Conservation (phyloP, 352 stramenopile species). For the Globisporangium alternatum region DNA sequence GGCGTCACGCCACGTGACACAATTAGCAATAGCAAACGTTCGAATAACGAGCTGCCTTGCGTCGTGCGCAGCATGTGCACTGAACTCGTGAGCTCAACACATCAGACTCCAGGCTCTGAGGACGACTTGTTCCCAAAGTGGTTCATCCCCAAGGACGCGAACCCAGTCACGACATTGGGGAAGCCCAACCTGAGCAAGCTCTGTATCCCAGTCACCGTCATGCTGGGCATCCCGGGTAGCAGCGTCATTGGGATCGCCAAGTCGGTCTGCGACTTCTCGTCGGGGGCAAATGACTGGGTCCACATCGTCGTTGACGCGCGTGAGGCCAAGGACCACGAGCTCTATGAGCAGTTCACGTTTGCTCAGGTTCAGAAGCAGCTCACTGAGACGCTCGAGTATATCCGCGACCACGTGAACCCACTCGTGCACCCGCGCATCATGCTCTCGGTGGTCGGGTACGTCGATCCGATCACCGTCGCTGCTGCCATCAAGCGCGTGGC, state of each 20-base stretch:
- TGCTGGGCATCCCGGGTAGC: conserved; percentile 71
- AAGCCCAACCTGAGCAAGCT: conserved; percentile 35
- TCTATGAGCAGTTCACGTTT: conserved; percentile 27
- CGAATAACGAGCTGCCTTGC: conserved; percentile 17
- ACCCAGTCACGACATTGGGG: conserved; percentile 31
- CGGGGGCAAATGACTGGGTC: conserved; percentile 39
- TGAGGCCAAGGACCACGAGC: conserved; percentile 15
- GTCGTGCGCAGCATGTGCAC: conserved; percentile 14
- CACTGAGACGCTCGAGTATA: conserved; percentile 14
- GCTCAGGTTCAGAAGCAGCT: conserved; percentile 26
- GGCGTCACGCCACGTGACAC: conserved; percentile 39
- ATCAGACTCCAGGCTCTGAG: conserved; percentile 1
- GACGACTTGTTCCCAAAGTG: conserved; percentile 46
- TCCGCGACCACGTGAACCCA: conserved; percentile 19
- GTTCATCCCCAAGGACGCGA: conserved; percentile 59
- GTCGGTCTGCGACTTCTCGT: conserved; percentile 50
- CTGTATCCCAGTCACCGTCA: conserved; percentile 49
- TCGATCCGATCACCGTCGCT: conserved; percentile 48
- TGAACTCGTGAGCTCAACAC: conserved; percentile 23
- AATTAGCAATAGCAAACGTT: background rate
- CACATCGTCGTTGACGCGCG: conserved; percentile 38
- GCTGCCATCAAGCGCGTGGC: conserved; percentile 34
- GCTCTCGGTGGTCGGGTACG: conserved; percentile 51
- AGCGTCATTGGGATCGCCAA: conserved; percentile 29
- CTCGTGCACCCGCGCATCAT: conserved; percentile 44